Conservation (phyloP, 1,284 basidiomycete species). For the Anthracocystis setariae region DNA sequence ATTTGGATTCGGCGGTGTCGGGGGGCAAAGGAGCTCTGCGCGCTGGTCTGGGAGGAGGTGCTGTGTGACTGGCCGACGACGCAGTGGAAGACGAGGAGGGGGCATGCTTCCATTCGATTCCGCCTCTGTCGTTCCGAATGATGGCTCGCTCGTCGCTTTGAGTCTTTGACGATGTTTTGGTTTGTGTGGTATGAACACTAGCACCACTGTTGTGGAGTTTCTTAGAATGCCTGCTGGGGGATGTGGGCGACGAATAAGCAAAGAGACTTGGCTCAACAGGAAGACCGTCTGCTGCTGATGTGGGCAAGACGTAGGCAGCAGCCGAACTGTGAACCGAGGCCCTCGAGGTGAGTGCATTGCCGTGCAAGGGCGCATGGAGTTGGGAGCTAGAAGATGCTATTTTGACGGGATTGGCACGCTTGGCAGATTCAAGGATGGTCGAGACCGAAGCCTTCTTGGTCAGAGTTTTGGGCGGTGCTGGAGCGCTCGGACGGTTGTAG, state of each 20-base stretch:
- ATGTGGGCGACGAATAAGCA: constrained; percentile 19
- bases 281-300: constrained; percentile 17
- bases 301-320: constrained; percentile 6
- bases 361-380: constrained; percentile 16
- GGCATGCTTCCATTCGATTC: constrained; percentile 49
- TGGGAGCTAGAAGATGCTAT: neutral
- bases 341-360: constrained; percentile 26
- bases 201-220: constrained; percentile 37
- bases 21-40: constrained; percentile 24
- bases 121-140: constrained; percentile 47
- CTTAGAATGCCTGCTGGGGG: constrained; percentile 11
- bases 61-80: constrained; percentile 5
- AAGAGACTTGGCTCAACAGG: constrained; percentile 48
- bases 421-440: constrained; percentile 44
- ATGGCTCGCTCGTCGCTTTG: constrained; percentile 29
- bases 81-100: constrained; percentile 12
- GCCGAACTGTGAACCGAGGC: constrained; percentile 8
- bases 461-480: constrained; percentile 5
- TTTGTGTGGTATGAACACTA: constrained; percentile 28
- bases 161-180: constrained; percentile 12
- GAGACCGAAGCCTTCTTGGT: constrained; percentile 30
- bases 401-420: constrained; percentile 16
- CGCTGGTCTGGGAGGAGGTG: neutral
- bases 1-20: constrained; percentile 6
- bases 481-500: constrained; percentile 4